phyloP scores from a whole-genome alignment of 768 basidiomycete genomes.

The Pleurotus tuoliensis region DNA sequence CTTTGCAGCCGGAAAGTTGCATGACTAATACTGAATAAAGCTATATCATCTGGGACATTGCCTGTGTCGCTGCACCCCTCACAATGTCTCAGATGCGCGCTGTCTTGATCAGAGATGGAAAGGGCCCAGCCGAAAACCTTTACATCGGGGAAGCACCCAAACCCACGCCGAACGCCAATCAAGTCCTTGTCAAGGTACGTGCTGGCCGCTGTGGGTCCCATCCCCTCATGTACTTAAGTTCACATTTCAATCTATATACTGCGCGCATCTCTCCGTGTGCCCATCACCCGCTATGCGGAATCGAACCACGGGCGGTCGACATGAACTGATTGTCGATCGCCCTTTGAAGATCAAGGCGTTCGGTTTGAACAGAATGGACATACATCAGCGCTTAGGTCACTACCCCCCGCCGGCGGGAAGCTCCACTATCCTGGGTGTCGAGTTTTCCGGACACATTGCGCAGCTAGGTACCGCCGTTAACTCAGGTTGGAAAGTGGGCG shows the following conservation, averaged over 20 bases:
- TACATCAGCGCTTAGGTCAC: conserved; percentile 63
- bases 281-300: neutral
- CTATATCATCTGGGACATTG: too few species aligned
- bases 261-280: neutral
- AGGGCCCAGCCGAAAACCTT: conserved; percentile 73
- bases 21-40: too few species aligned
- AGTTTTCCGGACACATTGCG: conserved; percentile 71
- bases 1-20: too few species aligned
- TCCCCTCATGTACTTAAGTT: too few species aligned
- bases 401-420: conserved; percentile 80
- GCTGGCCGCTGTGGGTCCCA: too few species aligned
- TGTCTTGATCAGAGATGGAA: conserved; percentile 70
- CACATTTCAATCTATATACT: too few species aligned
- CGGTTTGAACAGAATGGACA: conserved; percentile 88
- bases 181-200: conserved; percentile 79
- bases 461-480: conserved; percentile 45
- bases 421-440: conserved; percentile 77
- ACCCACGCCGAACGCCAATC: conserved; percentile 49
- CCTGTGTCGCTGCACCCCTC: too few species aligned
- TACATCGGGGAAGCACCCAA: conserved; percentile 70
- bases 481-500: conserved; percentile 53
- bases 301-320: neutral
- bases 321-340: neutral
- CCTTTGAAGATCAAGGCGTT: conserved; percentile 65
- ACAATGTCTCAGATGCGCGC: conserved; percentile 56